These are phyloP conservation scores for Arctium minus DNA, from an alignment of 129 eudicot species.

Conservation along the genomic window DNA sequence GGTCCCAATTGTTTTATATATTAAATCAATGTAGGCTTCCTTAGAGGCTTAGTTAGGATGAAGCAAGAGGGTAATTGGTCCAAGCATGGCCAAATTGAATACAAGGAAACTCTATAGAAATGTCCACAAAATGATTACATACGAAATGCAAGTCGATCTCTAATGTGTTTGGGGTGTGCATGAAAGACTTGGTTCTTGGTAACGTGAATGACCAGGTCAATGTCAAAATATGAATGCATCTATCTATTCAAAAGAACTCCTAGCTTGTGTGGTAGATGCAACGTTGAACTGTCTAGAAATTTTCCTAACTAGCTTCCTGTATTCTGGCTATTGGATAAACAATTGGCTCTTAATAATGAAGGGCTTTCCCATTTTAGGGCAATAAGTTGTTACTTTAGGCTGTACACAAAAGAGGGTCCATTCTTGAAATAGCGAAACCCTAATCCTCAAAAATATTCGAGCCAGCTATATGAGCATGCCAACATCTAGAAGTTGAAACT, in stretches of 20 bases:
- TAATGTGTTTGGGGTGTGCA: not conserved
- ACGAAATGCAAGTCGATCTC: not conserved
- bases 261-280: too few relatives aligned
- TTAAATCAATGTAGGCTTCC: not conserved
- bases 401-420: not conserved
- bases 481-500: not conserved
- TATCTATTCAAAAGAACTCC: too few relatives aligned
- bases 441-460: not conserved
- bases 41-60: too few relatives aligned
- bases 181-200: not conserved
- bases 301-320: too few relatives aligned
- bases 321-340: too few relatives aligned
- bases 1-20: not conserved
- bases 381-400: not conserved
- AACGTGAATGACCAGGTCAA: not conserved
- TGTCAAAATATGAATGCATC: not conserved
- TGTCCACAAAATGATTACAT: not conserved
- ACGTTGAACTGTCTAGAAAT: not conserved
- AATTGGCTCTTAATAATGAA: too few relatives aligned
- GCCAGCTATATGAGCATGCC: not conserved
- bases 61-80: not conserved
- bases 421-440: not conserved
- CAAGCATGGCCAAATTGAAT: not conserved
- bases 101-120: not conserved
- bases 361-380: not conserved